Percentiles rank a stretch among this genome's conserved stretches.
Evolutionary conservation across 495 filamentous ascomycete genomes (phyloP).

Genomic region (Pyronema domesticum): DNA sequence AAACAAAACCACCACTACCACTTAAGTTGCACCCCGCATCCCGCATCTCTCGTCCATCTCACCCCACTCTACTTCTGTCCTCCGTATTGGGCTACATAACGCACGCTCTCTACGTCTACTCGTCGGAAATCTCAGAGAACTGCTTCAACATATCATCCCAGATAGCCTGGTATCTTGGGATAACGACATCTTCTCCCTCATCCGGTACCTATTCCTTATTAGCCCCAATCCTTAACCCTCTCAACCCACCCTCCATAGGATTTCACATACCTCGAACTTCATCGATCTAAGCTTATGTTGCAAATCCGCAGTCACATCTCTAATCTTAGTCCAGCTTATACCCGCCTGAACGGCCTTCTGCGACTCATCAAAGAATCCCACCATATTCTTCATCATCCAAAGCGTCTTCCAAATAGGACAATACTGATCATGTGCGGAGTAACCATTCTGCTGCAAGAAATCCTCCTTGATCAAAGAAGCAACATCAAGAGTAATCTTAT

Average conservation of each 20-base stretch:
- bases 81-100: too few relatives aligned
- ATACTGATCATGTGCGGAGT: constrained; percentile 97
- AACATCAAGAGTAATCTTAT: constrained; percentile 97
- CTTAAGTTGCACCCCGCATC: too few relatives aligned
- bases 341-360: constrained; percentile 89
- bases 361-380: constrained; percentile 91
- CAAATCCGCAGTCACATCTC: constrained; percentile 74
- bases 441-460: constrained; percentile 98
- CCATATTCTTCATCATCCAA: constrained; percentile 99
- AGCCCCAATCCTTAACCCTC: neutral
- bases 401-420: constrained; percentile 98
- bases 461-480: constrained; percentile 89
- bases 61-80: too few relatives aligned
- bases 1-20: too few relatives aligned
- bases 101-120: constrained; percentile 34
- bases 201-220: constrained; percentile 19
- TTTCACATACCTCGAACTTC: constrained; percentile 71
- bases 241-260: neutral
- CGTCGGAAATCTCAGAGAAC: constrained; percentile 84
- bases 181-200: constrained; percentile 21
- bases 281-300: constrained; percentile 67
- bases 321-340: constrained; percentile 75
- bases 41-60: too few relatives aligned
- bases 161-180: constrained; percentile 65
- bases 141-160: constrained; percentile 84